These are phyloP conservation scores for Psilocybe sp. DNA, from an alignment of 768 basidiomycete genomes.

Conservation along the genomic window DNA sequence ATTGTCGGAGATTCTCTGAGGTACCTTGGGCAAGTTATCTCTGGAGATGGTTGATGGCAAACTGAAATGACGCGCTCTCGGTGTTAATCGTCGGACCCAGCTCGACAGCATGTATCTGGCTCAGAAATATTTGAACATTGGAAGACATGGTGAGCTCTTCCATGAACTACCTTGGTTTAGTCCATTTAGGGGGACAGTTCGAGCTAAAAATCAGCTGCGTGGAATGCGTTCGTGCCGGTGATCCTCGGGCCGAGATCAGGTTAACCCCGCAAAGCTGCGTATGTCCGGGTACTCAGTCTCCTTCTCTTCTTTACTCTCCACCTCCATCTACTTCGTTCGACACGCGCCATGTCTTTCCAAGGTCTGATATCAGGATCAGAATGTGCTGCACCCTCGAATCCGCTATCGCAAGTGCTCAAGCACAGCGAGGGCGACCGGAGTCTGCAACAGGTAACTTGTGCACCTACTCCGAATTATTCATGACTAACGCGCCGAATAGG, in stretches of 20 bases:
- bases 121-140: too few relatives aligned
- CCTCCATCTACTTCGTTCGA: slow-evolving; percentile 2
- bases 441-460: slow-evolving; percentile 68
- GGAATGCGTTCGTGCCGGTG: slow-evolving; percentile 14
- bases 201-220: too few relatives aligned
- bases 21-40: too few relatives aligned
- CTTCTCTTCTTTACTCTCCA: slow-evolving; percentile 5
- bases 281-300: background rate
- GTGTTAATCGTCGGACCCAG: too few relatives aligned
- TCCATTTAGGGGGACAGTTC: too few relatives aligned
- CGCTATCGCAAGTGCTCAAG: slow-evolving; percentile 85
- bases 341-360: slow-evolving; percentile 63
- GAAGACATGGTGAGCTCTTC: too few relatives aligned
- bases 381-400: slow-evolving; percentile 82
- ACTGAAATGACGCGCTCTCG: too few relatives aligned
- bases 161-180: too few relatives aligned
- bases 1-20: too few relatives aligned
- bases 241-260: slow-evolving; percentile 23
- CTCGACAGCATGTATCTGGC: too few relatives aligned
- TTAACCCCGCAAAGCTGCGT: slow-evolving; percentile 16
- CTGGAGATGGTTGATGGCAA: too few relatives aligned
- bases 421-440: slow-evolving; percentile 88
- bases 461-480: background rate
- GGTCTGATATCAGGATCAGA: slow-evolving; percentile 85
- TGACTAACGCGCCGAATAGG: slow-evolving; percentile 38